Evolutionary conservation across 1,284 basidiomycete species (phyloP), one percentile per base, ranked within the genome.

Genomic region (Leccinum huronense): DNA sequence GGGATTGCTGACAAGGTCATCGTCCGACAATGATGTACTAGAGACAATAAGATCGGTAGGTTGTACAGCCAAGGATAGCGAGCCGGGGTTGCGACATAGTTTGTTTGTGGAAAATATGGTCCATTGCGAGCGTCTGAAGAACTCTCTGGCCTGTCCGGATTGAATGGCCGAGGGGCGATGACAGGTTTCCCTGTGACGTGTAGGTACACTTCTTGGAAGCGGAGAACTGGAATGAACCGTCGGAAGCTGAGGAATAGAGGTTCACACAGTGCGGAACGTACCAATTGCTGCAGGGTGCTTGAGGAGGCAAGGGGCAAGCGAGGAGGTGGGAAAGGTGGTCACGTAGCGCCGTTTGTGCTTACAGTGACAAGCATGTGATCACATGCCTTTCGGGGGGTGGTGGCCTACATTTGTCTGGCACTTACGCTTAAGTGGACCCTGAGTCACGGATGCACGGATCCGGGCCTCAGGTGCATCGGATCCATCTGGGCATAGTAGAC

Each of bases 201-300:
- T 93, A 93, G 2, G 86, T 86, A 75, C 91, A 93, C 51, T 84
- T 79, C 77, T 93, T 92, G 66, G 87, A 88, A 59, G 90, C 91
- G 75, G 87, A 93, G 73, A 90, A 70, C 90, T 91, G 70, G 64
- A 57, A 58, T 23, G 23, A 23, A 23, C 48, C 58, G 59, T 69
- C 65, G 58, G 62, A 58, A 57, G 31, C 36, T 33, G 48, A 11
- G 38, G 45, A 51, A 55, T 31, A 36, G 34, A 58, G 23, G 58
- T 62, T 27, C 55, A 60, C 63, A 38, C 57, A 59, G 55, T 16
- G 31, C 9, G 51, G 61, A 54, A 70, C 81, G 64, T 70, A 90
- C 89, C 90, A 93, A 72, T 93, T 93, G 74, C 89, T 89, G 72
- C 90, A 93, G 4, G 90, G 90, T 13, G 87, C 89, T 90, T 73